A percentile compares a stretch with the other conserved stretches of the same genome.
phyloP scores from a whole-genome alignment of 164 flowering plant species.

The Piper betle region DNA sequence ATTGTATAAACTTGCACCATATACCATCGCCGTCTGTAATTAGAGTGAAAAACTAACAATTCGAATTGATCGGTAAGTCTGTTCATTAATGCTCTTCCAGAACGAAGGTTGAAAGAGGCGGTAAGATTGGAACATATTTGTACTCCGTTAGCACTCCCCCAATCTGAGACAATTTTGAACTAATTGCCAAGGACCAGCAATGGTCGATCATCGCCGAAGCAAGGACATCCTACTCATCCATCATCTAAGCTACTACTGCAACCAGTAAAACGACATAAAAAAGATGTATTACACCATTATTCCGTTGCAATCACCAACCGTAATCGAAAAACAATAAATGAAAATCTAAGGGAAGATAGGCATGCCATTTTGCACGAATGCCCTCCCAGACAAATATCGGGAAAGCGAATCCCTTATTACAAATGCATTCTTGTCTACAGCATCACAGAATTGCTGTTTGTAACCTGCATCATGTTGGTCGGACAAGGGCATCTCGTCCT shows the following conservation, averaged over 20 bases:
- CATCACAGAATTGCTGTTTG: conserved; percentile 29
- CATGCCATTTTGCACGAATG: conserved; percentile 16
- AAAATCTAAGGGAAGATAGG: neutral
- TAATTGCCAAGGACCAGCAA: neutral
- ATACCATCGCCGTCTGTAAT: too few relatives aligned
- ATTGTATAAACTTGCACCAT: too few relatives aligned
- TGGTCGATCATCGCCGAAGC: neutral
- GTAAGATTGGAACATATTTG: too few relatives aligned
- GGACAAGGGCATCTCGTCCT: conserved; percentile 40
- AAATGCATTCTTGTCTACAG: conserved; percentile 26
- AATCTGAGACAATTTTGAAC: too few relatives aligned
- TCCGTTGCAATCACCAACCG: neutral
- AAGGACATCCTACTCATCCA: neutral
- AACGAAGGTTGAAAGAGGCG: too few relatives aligned
- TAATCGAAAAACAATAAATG: neutral
- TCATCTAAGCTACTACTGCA: neutral
- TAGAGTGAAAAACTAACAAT: too few relatives aligned
- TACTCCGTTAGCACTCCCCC: too few relatives aligned
- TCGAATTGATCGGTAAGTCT: too few relatives aligned
- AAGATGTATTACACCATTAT: neutral
- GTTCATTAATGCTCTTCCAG: too few relatives aligned
- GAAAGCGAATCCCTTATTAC: conserved; percentile 43
- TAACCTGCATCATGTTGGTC: conserved; percentile 48
- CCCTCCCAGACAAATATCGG: conserved; percentile 32
- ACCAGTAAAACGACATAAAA: neutral